phyloP scores from a whole-genome alignment of 1,284 basidiomycete genomes.

The Leccinum angustisporum region DNA sequence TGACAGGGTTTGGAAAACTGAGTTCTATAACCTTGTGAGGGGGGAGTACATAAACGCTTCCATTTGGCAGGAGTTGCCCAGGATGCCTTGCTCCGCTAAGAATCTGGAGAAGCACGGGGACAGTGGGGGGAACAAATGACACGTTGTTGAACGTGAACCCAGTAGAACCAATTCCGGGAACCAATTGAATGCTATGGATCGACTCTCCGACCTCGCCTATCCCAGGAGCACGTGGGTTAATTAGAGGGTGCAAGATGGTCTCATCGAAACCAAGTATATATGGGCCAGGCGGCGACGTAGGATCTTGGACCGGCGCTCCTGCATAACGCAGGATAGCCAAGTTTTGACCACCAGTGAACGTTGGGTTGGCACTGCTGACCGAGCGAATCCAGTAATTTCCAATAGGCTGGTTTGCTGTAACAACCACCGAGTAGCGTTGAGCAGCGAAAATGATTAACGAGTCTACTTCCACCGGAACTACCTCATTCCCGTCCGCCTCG shows the following conservation, averaged over 20 bases:
- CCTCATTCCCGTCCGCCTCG: constrained; percentile 48
- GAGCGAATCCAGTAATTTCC: constrained; percentile 50
- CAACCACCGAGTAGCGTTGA: constrained; percentile 40
- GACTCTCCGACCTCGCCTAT: constrained; percentile 28
- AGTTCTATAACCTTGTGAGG: constrained; percentile 36
- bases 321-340: constrained; percentile 55
- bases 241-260: constrained; percentile 36
- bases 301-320: constrained; percentile 45
- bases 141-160: constrained; percentile 16
- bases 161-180: constrained; percentile 4
- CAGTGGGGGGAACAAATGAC: constrained; percentile 23
- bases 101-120: constrained; percentile 40
- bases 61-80: constrained; percentile 30
- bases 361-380: not conserved
- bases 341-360: constrained; percentile 42
- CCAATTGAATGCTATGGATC: constrained; percentile 26
- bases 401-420: constrained; percentile 34
- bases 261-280: constrained; percentile 33
- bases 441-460: constrained; percentile 40
- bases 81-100: constrained; percentile 36
- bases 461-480: constrained; percentile 42
- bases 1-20: constrained; percentile 25
- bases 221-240: constrained; percentile 34
- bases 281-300: constrained; percentile 36
- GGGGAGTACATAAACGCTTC: constrained; percentile 35